Evolutionary conservation across 345 rosid genomes (phyloP).

Genomic region (Moricandia moricandioides): DNA sequence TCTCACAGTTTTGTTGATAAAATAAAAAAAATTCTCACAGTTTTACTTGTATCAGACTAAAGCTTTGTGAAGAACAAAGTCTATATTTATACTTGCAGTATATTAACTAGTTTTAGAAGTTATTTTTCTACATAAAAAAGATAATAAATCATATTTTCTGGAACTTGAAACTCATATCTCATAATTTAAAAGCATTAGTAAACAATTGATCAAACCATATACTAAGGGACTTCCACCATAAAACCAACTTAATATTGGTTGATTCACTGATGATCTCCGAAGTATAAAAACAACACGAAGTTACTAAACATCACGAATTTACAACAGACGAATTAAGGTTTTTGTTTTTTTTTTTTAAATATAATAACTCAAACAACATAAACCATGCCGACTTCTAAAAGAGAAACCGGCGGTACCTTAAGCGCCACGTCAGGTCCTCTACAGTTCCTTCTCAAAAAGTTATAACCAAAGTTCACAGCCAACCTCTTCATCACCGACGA

Average conservation of each 20-base stretch:
- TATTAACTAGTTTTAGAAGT: no score
- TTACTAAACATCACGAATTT: constrained; percentile 19
- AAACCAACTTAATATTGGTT: neutral
- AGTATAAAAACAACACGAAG: neutral
- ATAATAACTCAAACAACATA: constrained; percentile 55
- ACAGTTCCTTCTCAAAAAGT: constrained; percentile 88
- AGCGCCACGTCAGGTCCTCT: constrained; percentile 89
- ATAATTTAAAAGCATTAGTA: neutral
- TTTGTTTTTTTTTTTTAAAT: neutral
- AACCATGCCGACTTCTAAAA: constrained; percentile 95
- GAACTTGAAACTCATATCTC: neutral
- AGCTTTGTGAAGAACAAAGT: no score
- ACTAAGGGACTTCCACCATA: neutral
- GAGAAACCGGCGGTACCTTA: constrained; percentile 85
- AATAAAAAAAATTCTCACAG: no score
- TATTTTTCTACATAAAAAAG: no score
- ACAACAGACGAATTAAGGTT: constrained; percentile 12
- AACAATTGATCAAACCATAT: neutral
- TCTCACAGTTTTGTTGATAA: no score
- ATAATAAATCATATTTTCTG: neutral
- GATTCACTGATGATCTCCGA: neutral
- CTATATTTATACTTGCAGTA: no score
- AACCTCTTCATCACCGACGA: constrained; percentile 72
- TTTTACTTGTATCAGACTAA: no score
- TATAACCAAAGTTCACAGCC: constrained; percentile 77